Base-by-base conservation (phyloP, 192 early-diverging fungal genomes). In the Backusella parvicylindrica region DNA sequence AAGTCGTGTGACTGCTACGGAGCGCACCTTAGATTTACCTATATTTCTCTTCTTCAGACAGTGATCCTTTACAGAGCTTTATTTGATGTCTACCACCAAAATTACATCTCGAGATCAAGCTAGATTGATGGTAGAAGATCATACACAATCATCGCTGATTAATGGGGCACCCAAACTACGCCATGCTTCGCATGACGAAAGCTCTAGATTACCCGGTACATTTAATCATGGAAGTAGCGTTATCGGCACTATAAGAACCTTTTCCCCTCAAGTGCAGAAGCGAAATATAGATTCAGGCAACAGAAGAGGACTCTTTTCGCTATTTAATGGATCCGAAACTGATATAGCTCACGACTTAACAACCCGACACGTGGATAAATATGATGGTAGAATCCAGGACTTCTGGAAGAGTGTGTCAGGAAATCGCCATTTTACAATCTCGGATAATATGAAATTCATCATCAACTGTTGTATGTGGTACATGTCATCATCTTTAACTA, bases 401-500 rank as follows among this genome's bases (percentile, higher is more conserved):
- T 12, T 70, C 11, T 47, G 36, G 36, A 21, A 47, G 21, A 31
- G 26, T 32, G 43, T 75, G n/a, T 67, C 50, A 28, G 36, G 67
- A 16, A 50, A 47, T 37, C 21, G 35, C 2, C 49, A 75, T 33
- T 67, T 75, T 36, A 50, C 50, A 38, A 31, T 75, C 26, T 75
- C 77, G 64, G 84, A 85, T 18, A 88, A 83, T n/a, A 43, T 83
- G 40, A 85, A 83, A 47, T 84, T 95, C 78, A 83, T 92, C n/a
- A 43, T 86, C 49, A 85, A 91, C 8, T 95, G 92, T 74, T 68
- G 90, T 21, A 72, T 89, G 53, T 97, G 95, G 95, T 97, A 97
- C 77, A 70, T 89, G 18, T 88, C 91, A 7, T 95, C 94, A 28
- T 92, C 95, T 8, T 69, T 97, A 16, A 94, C 93, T 28, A 94